These are phyloP conservation scores for Secale cereale DNA, from an alignment of 176 grass and related monocot genomes.

Conservation along the genomic window DNA sequence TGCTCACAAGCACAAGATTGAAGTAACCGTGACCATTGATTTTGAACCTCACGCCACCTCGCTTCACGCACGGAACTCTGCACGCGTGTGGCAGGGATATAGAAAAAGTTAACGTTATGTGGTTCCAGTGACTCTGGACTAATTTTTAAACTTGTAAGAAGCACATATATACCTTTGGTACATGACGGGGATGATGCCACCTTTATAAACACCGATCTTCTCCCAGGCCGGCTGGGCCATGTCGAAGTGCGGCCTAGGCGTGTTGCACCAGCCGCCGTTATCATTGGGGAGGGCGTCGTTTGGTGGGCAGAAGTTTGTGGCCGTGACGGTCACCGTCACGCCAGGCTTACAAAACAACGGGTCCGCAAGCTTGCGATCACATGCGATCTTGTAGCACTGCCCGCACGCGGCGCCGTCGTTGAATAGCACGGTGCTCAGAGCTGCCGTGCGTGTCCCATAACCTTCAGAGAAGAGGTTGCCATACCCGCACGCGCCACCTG, in stretches of 20 bases:
- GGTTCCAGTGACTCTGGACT: no score
- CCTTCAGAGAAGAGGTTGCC: conserved; percentile 60
- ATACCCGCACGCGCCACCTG: conserved; percentile 43
- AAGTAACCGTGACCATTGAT: no score
- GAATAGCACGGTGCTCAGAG: conserved; percentile 47
- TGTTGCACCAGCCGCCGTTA: conserved; percentile 46
- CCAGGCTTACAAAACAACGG: conserved; percentile 9
- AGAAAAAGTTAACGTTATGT: no score
- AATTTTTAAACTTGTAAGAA: no score
- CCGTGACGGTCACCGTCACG: conserved; percentile 30
- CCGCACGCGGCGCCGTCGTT: conserved; percentile 36
- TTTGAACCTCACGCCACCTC: no score
- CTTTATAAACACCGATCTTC: conserved; percentile 37
- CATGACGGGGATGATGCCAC: conserved; percentile 45
- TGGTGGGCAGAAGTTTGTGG: conserved; percentile 49
- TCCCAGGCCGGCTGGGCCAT: conserved; percentile 51
- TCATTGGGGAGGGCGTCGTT: background rate
- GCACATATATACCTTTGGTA: no score
- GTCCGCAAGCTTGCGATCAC: conserved; percentile 23
- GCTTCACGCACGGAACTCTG: no score
- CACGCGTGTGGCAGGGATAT: no score
- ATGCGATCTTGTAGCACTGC: conserved; percentile 50
- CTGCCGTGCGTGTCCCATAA: conserved; percentile 43
- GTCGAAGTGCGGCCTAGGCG: conserved; percentile 37
- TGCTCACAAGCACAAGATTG: no score